Base-by-base conservation (phyloP, 805 yeast genomes). In the Monosporozyma servazzii region DNA sequence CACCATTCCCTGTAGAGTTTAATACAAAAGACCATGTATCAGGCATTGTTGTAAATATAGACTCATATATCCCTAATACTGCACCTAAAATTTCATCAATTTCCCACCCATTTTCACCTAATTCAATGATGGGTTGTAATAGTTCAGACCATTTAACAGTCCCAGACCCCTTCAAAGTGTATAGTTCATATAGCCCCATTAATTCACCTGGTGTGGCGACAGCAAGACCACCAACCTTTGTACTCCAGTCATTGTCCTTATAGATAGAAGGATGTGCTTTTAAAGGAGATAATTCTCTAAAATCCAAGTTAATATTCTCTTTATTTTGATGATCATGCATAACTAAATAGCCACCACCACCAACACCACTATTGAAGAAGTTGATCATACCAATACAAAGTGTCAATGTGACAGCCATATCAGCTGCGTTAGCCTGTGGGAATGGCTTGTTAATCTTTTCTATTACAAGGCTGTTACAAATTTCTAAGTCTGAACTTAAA, bases 191-290 rank as follows among this genome's bases (percentile, higher is more conserved):
- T n/a, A 89, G 70, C 0, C 97, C 99, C 53, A 81, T 82, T 47
- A 91, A 60, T 65, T 91, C 98, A 10, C 99, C 99, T 0, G 99
- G 99, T 18, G 86, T 79, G 1, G 81, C 98, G 9, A 82, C 80
- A 0, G 96, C 88, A n/a, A 88, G 70, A 0, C 97, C 99, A 3
- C 96, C 97, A 18, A 82, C 69, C 56, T 78, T 77, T 0, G 95
- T 76, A 13, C 76, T 65, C 31, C 67, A 51, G 10, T 78, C 79
- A 15, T 72, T 70, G 5, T 20, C 43, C 27, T 56, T 50, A 39
- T 18, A 33, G 8, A 47, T 5, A 29, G 33, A 29, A 39, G 45
- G 37, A 5, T 64, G 64, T 3, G 93, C 79, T 1, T 48, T 60
- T 2, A 63, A 67, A 0, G 98, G 97, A 0, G 97, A 96, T 72